Conservation (phyloP, 2,329 filamentous ascomycete species). For the Hymenoscyphus fraxineus region DNA sequence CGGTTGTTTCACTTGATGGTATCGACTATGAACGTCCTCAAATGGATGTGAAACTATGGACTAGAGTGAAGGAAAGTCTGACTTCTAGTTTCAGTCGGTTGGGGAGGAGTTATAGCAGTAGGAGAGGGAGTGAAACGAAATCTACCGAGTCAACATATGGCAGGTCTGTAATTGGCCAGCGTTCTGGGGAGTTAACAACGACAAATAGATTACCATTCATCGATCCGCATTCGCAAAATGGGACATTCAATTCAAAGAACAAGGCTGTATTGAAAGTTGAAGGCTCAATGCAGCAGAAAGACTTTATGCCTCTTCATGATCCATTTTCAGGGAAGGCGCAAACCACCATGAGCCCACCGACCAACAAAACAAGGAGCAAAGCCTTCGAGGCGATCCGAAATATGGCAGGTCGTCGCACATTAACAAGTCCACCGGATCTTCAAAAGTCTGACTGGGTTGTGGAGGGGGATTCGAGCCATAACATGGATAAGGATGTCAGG, state of each 20-base stretch:
- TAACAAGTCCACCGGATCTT: not conserved
- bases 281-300: not conserved
- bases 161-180: no score
- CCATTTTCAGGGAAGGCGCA: not conserved
- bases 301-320: not conserved
- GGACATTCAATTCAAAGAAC: not conserved
- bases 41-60: not conserved
- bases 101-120: not conserved
- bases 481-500: no score
- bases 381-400: not conserved
- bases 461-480: no score
- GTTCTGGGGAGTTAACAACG: no score
- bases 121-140: not conserved
- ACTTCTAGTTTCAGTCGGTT: not conserved
- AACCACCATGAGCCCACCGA: not conserved
- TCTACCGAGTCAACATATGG: not conserved
- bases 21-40: not conserved
- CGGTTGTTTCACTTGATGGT: conserved; percentile 3
- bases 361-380: not conserved
- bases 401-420: not conserved
- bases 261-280: not conserved
- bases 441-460: no score
- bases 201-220: not conserved
- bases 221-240: not conserved
- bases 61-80: not conserved